Conservation (phyloP, 2,329 filamentous ascomycete species). For the Ophiostoma quercus region DNA sequence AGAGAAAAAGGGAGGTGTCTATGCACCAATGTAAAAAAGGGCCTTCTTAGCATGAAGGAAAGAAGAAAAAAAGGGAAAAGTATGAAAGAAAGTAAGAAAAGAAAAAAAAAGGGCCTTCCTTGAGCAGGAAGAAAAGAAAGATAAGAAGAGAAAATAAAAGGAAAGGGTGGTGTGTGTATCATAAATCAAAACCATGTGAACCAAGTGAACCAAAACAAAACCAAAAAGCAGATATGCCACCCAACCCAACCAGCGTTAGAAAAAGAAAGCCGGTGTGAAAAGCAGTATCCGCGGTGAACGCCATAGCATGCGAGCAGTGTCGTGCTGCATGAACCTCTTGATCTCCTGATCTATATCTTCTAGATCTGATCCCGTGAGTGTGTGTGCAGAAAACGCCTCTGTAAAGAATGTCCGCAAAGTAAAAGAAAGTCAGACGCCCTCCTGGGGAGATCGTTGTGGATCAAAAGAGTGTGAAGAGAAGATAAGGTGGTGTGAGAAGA, state of each 20-base stretch:
- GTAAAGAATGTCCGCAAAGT: not conserved
- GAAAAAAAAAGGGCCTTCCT: not conserved
- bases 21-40: not conserved
- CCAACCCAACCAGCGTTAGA: not conserved
- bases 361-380: too few relatives aligned
- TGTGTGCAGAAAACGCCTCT: slow-evolving; percentile 7
- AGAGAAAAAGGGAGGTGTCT: not conserved
- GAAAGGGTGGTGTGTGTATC: not conserved
- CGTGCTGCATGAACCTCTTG: not conserved
- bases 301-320: slow-evolving; percentile 1
- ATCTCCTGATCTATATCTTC: not conserved
- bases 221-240: not conserved
- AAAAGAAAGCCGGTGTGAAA: not conserved
- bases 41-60: not conserved
- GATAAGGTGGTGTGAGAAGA: not conserved
- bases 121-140: not conserved
- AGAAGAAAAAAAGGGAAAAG: not conserved
- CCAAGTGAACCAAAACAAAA: not conserved
- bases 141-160: not conserved
- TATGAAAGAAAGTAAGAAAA: too few relatives aligned
- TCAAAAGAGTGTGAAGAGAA: not conserved
- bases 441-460: not conserved
- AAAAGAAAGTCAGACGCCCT: not conserved
- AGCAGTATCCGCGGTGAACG: not conserved
- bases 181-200: not conserved